Percentiles rank a stretch among this genome's conserved stretches.
Conservation (phyloP, 2,329 filamentous ascomycete species). For the Epichloe glyceriae region DNA sequence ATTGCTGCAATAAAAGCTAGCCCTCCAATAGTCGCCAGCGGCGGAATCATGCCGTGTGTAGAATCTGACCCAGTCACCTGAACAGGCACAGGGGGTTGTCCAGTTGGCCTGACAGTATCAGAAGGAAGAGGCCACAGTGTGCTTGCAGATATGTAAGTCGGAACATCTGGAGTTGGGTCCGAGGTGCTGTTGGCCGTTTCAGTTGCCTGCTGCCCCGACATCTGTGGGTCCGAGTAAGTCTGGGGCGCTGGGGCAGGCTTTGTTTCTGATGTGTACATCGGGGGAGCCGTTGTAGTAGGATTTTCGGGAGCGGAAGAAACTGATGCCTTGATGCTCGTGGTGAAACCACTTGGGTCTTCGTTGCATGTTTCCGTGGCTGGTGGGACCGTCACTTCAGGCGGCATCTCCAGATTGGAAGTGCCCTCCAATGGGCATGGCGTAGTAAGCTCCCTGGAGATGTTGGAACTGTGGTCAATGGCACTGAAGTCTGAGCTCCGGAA, state of each 20-base stretch:
- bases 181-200: slow-evolving; percentile 7
- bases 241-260: not conserved
- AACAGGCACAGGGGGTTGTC: slow-evolving; percentile 13
- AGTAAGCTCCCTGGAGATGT: not conserved
- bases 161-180: slow-evolving; percentile 3
- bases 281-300: not conserved
- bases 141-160: slow-evolving; percentile 10
- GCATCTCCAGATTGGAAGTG: not conserved
- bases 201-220: slow-evolving; percentile 2
- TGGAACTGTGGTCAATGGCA: not conserved
- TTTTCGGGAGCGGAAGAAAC: not conserved
- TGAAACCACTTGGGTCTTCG: not conserved
- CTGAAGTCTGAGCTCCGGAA: not conserved
- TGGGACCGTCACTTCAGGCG: not conserved
- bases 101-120: slow-evolving; percentile 7
- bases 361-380: slow-evolving; percentile 1
- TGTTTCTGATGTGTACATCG: slow-evolving; percentile 1
- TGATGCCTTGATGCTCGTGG: not conserved
- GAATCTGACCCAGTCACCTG: slow-evolving; percentile 17
- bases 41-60: slow-evolving; percentile 9
- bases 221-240: slow-evolving; percentile 1
- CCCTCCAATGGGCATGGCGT: slow-evolving; percentile 2
- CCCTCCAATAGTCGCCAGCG: slow-evolving; percentile 12
- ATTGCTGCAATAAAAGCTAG: slow-evolving; percentile 16
- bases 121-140: slow-evolving; percentile 13